Conservation (phyloP, 495 filamentous ascomycete species). For the Podospora bellae-mahoneyi region DNA sequence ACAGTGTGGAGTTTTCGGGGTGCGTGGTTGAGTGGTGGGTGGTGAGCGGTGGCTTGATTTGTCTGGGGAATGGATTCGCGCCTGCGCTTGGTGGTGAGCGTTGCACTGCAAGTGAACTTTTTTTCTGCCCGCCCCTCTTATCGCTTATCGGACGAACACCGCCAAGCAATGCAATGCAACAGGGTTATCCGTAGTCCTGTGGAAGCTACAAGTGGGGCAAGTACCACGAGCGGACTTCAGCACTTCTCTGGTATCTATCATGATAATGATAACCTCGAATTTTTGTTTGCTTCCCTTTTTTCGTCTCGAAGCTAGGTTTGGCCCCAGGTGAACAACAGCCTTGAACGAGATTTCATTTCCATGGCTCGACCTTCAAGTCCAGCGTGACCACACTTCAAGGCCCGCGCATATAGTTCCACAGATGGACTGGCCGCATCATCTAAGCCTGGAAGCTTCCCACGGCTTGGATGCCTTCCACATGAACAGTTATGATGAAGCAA, state of each 20-base stretch:
- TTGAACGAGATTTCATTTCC: no score
- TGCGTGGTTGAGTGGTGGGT: not conserved
- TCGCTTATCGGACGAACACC: constrained; percentile 29
- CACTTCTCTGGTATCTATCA: no score
- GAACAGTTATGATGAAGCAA: not conserved
- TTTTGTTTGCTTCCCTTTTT: no score
- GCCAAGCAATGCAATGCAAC: not conserved
- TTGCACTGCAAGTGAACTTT: constrained; percentile 14
- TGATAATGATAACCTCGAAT: no score
- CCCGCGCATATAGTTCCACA: not conserved
- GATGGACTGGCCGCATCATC: not conserved
- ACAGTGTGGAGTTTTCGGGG: not conserved
- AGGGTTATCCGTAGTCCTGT: not conserved
- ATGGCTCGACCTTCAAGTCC: not conserved
- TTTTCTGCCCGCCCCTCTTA: constrained; percentile 22
- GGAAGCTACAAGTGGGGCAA: not conserved
- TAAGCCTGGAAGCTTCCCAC: not conserved
- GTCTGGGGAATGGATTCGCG: constrained; percentile 1
- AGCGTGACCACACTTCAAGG: not conserved
- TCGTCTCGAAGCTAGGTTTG: no score
- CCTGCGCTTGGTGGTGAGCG: constrained; percentile 9
- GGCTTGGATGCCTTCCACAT: not conserved
- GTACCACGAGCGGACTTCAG: not conserved
- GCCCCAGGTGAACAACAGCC: no score
- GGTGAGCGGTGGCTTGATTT: constrained; percentile 6